phyloP scores from a whole-genome alignment of 148 eudicot species.

The Rhododendron williamsianum region DNA sequence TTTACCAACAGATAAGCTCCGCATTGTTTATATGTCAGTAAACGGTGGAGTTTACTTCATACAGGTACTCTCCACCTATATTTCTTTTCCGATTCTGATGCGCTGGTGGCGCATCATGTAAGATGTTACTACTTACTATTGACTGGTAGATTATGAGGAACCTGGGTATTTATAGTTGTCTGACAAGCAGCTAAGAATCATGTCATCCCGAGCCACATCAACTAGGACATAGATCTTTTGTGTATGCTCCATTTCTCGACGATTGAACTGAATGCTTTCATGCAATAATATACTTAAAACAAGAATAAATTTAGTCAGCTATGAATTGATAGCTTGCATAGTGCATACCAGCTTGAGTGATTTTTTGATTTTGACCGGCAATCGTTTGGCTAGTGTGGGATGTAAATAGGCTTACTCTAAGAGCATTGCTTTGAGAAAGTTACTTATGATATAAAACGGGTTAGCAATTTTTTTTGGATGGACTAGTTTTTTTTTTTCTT shows the following conservation, averaged over 20 bases:
- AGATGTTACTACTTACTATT: background rate
- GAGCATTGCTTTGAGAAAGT: background rate
- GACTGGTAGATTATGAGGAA: background rate
- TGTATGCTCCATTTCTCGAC: background rate
- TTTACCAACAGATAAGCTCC: constrained; percentile 76
- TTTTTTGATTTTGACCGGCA: background rate
- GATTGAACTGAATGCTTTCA: background rate
- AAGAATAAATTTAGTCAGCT: background rate
- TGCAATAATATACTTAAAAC: background rate
- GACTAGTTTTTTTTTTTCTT: no score
- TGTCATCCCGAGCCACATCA: background rate
- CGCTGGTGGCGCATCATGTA: background rate
- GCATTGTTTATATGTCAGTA: constrained; percentile 44
- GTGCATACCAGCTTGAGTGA: background rate
- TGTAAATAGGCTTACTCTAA: background rate
- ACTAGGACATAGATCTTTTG: background rate
- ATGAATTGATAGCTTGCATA: background rate
- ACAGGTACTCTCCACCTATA: constrained; percentile 45
- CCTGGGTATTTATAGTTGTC: background rate
- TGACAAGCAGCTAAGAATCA: background rate
- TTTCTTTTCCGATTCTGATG: background rate
- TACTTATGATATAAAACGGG: background rate
- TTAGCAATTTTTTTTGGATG: background rate
- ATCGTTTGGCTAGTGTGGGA: background rate
- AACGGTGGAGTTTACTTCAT: constrained; percentile 64